A percentile compares a stretch with the other conserved stretches of the same genome.
phyloP scores from a whole-genome alignment of 2,329 filamentous ascomycete genomes.

The Nannizziopsis arthrosporioides region DNA sequence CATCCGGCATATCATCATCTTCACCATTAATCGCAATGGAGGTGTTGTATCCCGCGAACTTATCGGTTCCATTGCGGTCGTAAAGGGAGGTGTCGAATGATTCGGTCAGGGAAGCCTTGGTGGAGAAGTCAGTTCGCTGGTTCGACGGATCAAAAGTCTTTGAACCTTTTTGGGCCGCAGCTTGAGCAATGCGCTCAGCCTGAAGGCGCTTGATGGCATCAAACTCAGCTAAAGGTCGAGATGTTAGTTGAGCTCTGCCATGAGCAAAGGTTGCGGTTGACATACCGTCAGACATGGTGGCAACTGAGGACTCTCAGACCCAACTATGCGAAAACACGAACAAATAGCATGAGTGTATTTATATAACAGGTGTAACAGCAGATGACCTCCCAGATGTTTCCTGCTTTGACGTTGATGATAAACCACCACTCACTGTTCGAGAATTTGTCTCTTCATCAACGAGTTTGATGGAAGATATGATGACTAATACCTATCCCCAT shows the following conservation, averaged over 20 bases:
- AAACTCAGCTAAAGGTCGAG: conserved; percentile 54
- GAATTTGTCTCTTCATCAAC: no score
- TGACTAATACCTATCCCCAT: no score
- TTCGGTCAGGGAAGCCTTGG: conserved; percentile 84
- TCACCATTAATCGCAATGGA: conserved; percentile 70
- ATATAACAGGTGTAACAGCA: conserved; percentile 27
- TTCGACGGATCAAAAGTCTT: conserved; percentile 64
- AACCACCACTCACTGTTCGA: no score
- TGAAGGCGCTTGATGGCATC: conserved; percentile 78
- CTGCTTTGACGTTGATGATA: not conserved
- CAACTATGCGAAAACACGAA: conserved; percentile 19
- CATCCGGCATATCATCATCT: conserved; percentile 69
- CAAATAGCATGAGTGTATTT: conserved; percentile 21
- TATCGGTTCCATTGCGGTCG: conserved; percentile 64
- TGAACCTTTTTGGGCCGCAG: conserved; percentile 67
- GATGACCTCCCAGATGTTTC: not conserved
- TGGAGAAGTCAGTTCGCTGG: conserved; percentile 72
- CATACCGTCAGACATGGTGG: conserved; percentile 37
- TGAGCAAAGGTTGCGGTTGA: conserved; percentile 9
- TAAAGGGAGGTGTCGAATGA: conserved; percentile 78
- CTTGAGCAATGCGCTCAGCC: conserved; percentile 77
- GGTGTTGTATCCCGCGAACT: conserved; percentile 81
- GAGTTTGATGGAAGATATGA: no score
- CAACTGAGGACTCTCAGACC: conserved; percentile 17
- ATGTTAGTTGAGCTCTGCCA: conserved; percentile 18